phyloP scores from a whole-genome alignment of 345 rosid genomes.

The Syzygium oleosum region DNA sequence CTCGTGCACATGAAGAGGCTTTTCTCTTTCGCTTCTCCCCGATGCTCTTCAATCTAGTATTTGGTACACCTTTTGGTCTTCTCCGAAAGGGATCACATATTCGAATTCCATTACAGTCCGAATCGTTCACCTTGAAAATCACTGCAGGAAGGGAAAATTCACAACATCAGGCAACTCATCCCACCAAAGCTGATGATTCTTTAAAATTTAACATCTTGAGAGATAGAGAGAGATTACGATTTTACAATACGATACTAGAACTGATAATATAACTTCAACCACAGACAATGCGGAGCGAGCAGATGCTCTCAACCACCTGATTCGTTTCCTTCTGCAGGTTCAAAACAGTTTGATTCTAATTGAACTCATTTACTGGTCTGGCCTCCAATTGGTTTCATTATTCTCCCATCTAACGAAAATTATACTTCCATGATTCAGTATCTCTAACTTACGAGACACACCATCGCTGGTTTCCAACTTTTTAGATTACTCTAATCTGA shows the following conservation, averaged over 20 bases:
- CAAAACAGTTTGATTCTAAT: not conserved
- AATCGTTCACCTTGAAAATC: constrained; percentile 51
- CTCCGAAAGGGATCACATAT: too few relatives aligned
- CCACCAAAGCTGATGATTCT: not conserved
- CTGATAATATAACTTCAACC: not conserved
- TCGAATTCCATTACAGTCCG: constrained; percentile 60
- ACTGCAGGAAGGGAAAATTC: constrained; percentile 22
- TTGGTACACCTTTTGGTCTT: too few relatives aligned
- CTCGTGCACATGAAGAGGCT: too few relatives aligned
- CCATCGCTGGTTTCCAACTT: not conserved
- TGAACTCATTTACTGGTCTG: too few relatives aligned
- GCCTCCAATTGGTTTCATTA: too few relatives aligned
- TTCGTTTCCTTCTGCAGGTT: not conserved
- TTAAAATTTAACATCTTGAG: not conserved
- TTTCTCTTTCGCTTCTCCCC: too few relatives aligned
- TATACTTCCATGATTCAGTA: not conserved
- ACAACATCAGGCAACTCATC: not conserved
- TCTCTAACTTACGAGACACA: not conserved
- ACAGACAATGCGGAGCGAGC: not conserved
- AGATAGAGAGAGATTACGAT: too few relatives aligned
- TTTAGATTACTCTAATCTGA: not conserved
- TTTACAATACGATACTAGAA: not conserved
- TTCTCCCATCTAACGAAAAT: not conserved
- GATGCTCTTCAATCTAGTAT: too few relatives aligned
- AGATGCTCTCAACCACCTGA: not conserved